phyloP scores from a whole-genome alignment of 2,329 filamentous ascomycete species.

The Zymoseptoria tritici region DNA sequence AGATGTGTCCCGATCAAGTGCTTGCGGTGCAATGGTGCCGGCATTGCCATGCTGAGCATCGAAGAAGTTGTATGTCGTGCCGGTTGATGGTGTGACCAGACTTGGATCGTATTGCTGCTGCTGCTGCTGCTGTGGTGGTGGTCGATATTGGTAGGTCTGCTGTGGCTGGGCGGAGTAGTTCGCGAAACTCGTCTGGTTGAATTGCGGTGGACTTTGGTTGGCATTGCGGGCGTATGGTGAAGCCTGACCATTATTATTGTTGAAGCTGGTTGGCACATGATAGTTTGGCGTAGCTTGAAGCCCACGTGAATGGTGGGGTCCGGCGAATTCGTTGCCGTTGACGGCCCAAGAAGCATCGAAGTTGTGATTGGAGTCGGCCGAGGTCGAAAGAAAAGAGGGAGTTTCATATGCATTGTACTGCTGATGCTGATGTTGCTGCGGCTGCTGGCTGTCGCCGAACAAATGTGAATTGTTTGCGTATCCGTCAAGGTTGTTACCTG shows the following conservation, averaged over 20 bases:
- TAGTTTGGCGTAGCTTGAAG: conserved; percentile 17
- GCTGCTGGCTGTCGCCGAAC: conserved; percentile 20
- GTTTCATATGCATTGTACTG: conserved; percentile 27
- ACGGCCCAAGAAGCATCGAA: conserved; percentile 27
- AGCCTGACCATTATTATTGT: conserved; percentile 13
- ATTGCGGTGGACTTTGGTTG: conserved; percentile 24
- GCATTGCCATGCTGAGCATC: conserved; percentile 6
- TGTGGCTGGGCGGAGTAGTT: conserved; percentile 15
- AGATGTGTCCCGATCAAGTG: conserved; percentile 19
- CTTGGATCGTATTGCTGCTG: conserved; percentile 22
- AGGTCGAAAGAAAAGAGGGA: conserved; percentile 22
- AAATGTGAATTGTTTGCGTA: conserved; percentile 20
- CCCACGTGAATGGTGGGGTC: conserved; percentile 23
- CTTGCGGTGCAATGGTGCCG: conserved; percentile 27
- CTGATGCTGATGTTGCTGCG: conserved; percentile 5
- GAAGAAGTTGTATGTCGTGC: conserved; percentile 17
- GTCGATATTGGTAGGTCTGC: conserved; percentile 8
- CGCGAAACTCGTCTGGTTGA: conserved; percentile 17
- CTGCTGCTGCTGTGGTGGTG: conserved; percentile 7
- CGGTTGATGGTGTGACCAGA: conserved; percentile 6
- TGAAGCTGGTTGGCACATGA: conserved; percentile 21
- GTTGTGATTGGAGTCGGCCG: conserved; percentile 20
- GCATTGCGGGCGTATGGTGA: conserved; percentile 19
- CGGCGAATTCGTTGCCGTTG: conserved; percentile 22
- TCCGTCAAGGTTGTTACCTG: conserved; percentile 17